Evolutionary conservation across 371 early-diverging fungal species (phyloP).

Genomic region (Syncephalis plumigaleata): DNA sequence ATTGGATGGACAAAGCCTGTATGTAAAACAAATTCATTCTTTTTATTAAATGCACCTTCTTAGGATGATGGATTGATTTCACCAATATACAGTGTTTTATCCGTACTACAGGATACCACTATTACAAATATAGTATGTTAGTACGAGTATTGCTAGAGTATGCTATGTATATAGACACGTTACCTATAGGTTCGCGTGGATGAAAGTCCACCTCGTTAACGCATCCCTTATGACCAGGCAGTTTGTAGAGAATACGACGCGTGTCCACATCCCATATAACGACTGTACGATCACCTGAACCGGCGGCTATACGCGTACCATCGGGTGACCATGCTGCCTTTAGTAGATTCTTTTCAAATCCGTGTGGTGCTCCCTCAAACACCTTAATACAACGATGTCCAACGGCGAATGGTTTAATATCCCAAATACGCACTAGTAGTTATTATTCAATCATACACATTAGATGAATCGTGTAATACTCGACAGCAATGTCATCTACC

Average conservation of each 20-base stretch:
- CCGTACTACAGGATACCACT: constrained; percentile 68
- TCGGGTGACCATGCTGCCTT: constrained; percentile 80
- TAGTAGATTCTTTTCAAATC: constrained; percentile 82
- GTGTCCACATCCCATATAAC: constrained; percentile 89
- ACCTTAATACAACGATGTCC: constrained; percentile 39
- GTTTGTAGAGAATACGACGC: constrained; percentile 71
- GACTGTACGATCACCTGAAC: constrained; percentile 83
- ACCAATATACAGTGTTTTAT: constrained; percentile 76
- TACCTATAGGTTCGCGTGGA: constrained; percentile 69
- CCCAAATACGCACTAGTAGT: constrained; percentile 74
- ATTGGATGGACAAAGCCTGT: too few species aligned
- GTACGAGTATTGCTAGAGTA: neutral
- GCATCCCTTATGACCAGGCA: constrained; percentile 93
- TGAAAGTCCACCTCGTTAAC: constrained; percentile 96
- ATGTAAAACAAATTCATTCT: too few species aligned
- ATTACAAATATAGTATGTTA: constrained; percentile 1
- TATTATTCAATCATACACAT: neutral
- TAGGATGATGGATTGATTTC: constrained; percentile 49
- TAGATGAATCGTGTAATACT: neutral
- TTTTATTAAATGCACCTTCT: too few species aligned
- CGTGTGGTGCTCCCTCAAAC: constrained; percentile 85
- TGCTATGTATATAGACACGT: constrained; percentile 1
- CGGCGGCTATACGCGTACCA: constrained; percentile 77
- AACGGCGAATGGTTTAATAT: constrained; percentile 75
- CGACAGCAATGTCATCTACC: constrained; percentile 14